A percentile compares a stretch with the other conserved stretches of the same genome.
These are phyloP conservation scores for Fraxinus americana DNA, from an alignment of 257 asterid species.

Conservation along the genomic window DNA sequence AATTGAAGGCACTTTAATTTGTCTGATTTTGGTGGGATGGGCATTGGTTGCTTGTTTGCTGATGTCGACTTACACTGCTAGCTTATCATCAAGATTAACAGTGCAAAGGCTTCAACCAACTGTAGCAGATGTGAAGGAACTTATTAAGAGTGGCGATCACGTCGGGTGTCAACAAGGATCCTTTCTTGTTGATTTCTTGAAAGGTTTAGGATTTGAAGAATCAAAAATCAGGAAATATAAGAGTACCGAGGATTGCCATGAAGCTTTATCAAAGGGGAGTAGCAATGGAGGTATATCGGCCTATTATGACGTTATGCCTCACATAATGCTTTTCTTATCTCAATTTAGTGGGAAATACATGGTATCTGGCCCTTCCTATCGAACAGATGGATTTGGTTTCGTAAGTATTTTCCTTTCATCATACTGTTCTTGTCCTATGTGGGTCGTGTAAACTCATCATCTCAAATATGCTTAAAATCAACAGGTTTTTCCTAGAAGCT, in stretches of 20 bases:
- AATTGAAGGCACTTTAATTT: slow-evolving; percentile 36
- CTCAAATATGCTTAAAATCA: not conserved
- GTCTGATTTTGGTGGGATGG: slow-evolving; percentile 44
- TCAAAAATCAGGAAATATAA: slow-evolving; percentile 35
- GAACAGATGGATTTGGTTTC: slow-evolving; percentile 49
- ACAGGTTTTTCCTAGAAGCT: no score
- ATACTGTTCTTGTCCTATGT: slow-evolving; percentile 1
- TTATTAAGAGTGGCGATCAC: slow-evolving; percentile 31
- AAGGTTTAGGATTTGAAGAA: slow-evolving; percentile 30
- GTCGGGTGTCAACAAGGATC: slow-evolving; percentile 61
- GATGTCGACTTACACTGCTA: no score
- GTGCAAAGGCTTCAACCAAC: slow-evolving; percentile 39
- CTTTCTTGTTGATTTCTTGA: slow-evolving; percentile 35
- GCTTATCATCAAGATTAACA: no score
- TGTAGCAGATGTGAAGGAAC: slow-evolving; percentile 35
- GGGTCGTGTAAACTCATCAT: not conserved
- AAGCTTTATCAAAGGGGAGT: slow-evolving; percentile 36
- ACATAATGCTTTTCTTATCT: slow-evolving; percentile 32
- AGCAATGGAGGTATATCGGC: slow-evolving; percentile 47
- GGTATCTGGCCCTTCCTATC: slow-evolving; percentile 43
- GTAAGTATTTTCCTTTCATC: slow-evolving; percentile 40
- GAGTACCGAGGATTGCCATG: slow-evolving; percentile 26
- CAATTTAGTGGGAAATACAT: slow-evolving; percentile 41
- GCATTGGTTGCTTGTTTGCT: no score
- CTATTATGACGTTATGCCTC: slow-evolving; percentile 50